Evolutionary conservation across 129 eudicot genomes (phyloP).

Genomic region (Helianthus tuberosus): DNA sequence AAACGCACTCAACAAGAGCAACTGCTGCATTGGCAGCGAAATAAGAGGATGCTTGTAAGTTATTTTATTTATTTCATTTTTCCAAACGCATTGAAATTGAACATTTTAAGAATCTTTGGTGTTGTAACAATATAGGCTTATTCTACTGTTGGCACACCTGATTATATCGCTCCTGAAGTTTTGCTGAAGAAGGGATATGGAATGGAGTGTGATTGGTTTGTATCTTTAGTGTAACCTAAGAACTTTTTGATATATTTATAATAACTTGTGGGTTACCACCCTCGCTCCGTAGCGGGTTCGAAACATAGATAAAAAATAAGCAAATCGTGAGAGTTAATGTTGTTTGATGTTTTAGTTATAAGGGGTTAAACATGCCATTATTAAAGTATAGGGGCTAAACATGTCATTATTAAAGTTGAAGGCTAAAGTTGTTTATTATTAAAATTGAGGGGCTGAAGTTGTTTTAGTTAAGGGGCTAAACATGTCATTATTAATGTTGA

Average conservation of each 20-base stretch:
- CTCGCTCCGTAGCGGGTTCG: too few species aligned
- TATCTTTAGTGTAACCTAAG: conserved; percentile 23
- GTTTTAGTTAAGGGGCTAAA: too few species aligned
- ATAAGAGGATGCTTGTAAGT: conserved; percentile 98
- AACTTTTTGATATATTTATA: conserved; percentile 8
- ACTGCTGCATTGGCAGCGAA: conserved; percentile 96
- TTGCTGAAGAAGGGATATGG: conserved; percentile 96
- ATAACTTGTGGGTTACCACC: background rate
- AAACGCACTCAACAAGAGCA: conserved; percentile 97
- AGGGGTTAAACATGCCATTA: too few species aligned
- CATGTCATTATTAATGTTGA: too few species aligned
- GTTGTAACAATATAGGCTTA: conserved; percentile 67
- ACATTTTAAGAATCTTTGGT: conserved; percentile 1
- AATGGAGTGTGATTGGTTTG: conserved; percentile 99
- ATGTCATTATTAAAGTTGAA: too few species aligned
- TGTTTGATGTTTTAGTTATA: too few species aligned
- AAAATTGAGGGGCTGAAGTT: too few species aligned
- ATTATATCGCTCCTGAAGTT: conserved; percentile 98
- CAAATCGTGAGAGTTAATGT: too few species aligned
- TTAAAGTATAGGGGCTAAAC: too few species aligned
- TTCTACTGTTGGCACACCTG: conserved; percentile 99
- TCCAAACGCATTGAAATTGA: background rate
- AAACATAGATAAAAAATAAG: background rate
- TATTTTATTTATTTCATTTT: background rate
- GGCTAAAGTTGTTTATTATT: too few species aligned